Percentiles rank a stretch among this genome's conserved stretches.
These are phyloP conservation scores for Fusarium poae DNA, from an alignment of 2,329 filamentous ascomycete species.

Conservation along the genomic window DNA sequence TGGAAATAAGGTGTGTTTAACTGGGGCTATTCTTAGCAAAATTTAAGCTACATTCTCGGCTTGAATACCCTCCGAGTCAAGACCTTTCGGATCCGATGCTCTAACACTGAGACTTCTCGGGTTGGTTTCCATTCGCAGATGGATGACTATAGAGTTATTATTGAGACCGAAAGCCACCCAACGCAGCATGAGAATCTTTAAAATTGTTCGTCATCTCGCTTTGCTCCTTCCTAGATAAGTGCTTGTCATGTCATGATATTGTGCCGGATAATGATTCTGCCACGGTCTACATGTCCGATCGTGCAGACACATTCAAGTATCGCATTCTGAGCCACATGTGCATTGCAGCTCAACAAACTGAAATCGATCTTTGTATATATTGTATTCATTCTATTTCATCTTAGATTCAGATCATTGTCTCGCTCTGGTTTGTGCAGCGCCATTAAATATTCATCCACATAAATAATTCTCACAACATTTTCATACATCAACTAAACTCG, in stretches of 20 bases:
- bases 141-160: not conserved
- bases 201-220: not conserved
- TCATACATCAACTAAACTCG: no score
- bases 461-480: not conserved
- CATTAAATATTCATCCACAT: no score
- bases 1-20: slow-evolving; percentile 5
- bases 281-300: not conserved
- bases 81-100: not conserved
- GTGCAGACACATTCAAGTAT: not conserved
- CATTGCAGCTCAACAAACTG: not conserved
- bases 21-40: slow-evolving; percentile 7
- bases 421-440: not conserved
- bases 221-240: not conserved
- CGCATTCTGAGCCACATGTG: not conserved
- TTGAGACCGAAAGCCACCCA: not conserved
- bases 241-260: not conserved
- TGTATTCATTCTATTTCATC: not conserved
- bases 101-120: not conserved
- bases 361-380: fast-evolving
- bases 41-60: not conserved
- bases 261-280: no score
- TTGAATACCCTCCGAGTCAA: not conserved
- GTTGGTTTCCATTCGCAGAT: not conserved
- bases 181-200: not conserved
- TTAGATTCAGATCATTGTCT: not conserved